Evolutionary conservation across 1,284 basidiomycete species (phyloP).

Genomic region (Leccinum solheimii): DNA sequence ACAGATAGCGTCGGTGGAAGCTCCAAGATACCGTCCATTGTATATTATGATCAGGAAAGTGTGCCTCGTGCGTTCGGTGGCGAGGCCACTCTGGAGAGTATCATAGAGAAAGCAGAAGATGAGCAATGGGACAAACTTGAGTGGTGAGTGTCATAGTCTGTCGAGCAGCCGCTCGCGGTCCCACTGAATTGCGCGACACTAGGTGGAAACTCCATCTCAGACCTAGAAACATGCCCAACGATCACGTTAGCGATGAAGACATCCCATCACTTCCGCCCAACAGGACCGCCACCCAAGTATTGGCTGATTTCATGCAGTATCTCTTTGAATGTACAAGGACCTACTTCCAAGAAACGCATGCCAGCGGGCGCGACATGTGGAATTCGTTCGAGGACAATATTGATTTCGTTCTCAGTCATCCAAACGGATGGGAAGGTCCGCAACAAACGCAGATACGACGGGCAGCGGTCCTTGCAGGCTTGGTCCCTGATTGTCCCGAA

Average conservation of each 20-base stretch:
- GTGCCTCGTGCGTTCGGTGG: conserved; percentile 48
- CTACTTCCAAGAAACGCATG: conserved; percentile 42
- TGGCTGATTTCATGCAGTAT: conserved; percentile 49
- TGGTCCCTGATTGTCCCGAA: conserved; percentile 36
- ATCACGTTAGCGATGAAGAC: conserved; percentile 27
- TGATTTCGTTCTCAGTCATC: conserved; percentile 40
- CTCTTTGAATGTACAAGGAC: conserved; percentile 38
- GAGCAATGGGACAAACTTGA: conserved; percentile 47
- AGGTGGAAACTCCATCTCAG: conserved; percentile 42
- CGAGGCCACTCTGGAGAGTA: conserved; percentile 46
- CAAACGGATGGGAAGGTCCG: conserved; percentile 45
- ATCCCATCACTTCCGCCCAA: conserved; percentile 43
- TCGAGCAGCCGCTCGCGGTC: background rate
- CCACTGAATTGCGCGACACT: background rate
- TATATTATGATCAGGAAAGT: conserved; percentile 49
- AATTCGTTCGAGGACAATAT: conserved; percentile 33
- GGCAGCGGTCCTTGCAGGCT: conserved; percentile 38
- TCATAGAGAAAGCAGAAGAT: conserved; percentile 46
- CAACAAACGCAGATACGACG: conserved; percentile 40
- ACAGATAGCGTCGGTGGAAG: conserved; percentile 54
- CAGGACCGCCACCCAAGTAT: conserved; percentile 44
- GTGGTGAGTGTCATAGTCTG: conserved; percentile 34
- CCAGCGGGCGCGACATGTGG: conserved; percentile 39
- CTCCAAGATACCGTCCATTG: conserved; percentile 56
- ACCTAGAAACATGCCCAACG: conserved; percentile 22